A percentile compares a stretch with the other conserved stretches of the same genome.
These are phyloP conservation scores for Gossypium schwendimanii DNA, from an alignment of 441 rosid species.

Conservation along the genomic window DNA sequence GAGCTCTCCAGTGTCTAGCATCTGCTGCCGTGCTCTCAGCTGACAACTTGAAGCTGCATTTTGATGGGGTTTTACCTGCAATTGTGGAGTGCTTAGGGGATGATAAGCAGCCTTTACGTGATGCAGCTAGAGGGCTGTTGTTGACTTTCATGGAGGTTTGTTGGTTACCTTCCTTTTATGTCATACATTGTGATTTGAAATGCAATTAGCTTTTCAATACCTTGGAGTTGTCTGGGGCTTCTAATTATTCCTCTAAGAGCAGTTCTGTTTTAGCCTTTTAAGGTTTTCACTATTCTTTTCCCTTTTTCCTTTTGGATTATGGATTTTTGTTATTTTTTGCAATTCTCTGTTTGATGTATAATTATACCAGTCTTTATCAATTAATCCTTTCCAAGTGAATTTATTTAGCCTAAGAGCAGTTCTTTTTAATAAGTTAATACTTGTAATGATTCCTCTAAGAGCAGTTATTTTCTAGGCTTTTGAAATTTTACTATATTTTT, in stretches of 20 bases:
- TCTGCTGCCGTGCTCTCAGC: constrained; percentile 94
- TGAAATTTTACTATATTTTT: neutral
- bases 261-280: neutral
- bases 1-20: constrained; percentile 87
- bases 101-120: constrained; percentile 78
- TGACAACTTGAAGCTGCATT: constrained; percentile 83
- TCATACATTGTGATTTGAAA: neutral
- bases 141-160: constrained; percentile 91
- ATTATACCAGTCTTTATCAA: neutral
- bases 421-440: neutral
- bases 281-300: neutral
- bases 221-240: neutral
- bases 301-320: neutral
- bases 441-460: neutral
- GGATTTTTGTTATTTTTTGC: neutral
- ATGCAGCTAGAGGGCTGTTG: constrained; percentile 83
- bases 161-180: neutral
- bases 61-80: constrained; percentile 82
- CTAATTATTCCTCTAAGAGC: neutral
- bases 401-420: neutral
- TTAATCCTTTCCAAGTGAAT: neutral
- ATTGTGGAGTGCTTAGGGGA: constrained; percentile 92
- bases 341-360: neutral
- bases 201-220: neutral
- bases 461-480: neutral